Percentiles rank a stretch among this genome's conserved stretches.
These are phyloP conservation scores for Apiospora pterosperma DNA, from an alignment of 2,329 filamentous ascomycete genomes.

Conservation along the genomic window DNA sequence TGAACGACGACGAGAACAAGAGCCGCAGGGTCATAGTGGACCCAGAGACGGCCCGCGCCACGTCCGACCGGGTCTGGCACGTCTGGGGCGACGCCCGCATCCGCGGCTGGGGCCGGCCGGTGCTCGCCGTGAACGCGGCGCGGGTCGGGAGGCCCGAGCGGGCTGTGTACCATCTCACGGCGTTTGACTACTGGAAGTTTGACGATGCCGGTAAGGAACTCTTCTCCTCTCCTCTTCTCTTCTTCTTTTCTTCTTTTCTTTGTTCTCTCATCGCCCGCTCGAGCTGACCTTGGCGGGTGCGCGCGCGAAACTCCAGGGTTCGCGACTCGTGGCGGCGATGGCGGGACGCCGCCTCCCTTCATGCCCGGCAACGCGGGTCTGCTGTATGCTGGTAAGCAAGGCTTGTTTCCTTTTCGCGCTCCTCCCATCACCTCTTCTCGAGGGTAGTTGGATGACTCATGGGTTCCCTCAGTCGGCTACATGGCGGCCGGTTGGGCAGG, in stretches of 20 bases:
- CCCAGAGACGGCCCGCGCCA: conserved; percentile 28
- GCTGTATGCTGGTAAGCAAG: conserved; percentile 25
- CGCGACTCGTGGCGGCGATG: conserved; percentile 26
- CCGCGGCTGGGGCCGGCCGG: conserved; percentile 44
- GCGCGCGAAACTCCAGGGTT: conserved; percentile 14
- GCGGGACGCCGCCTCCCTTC: conserved; percentile 29
- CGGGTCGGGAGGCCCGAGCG: conserved; percentile 37
- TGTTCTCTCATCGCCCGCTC: not conserved
- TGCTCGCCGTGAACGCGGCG: conserved; percentile 43
- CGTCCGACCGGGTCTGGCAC: conserved; percentile 34
- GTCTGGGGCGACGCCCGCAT: conserved; percentile 39
- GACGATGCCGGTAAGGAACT: conserved; percentile 32
- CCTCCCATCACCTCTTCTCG: not conserved
- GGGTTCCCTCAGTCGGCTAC: conserved; percentile 26
- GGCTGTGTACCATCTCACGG: conserved; percentile 38
- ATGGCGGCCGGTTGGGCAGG: conserved; percentile 31
- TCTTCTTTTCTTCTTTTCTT: not conserved
- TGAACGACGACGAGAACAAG: not conserved
- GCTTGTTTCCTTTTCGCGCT: not conserved
- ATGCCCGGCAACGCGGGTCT: conserved; percentile 36
- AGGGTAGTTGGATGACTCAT: not conserved
- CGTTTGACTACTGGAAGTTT: conserved; percentile 38
- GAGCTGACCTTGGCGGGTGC: not conserved
- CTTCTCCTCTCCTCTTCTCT: not conserved
- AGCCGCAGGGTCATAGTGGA: conserved; percentile 23